A percentile compares a stretch with the other conserved stretches of the same genome.
phyloP scores from a whole-genome alignment of 2,329 filamentous ascomycete species.

The Pseudogymnoascus sp. region DNA sequence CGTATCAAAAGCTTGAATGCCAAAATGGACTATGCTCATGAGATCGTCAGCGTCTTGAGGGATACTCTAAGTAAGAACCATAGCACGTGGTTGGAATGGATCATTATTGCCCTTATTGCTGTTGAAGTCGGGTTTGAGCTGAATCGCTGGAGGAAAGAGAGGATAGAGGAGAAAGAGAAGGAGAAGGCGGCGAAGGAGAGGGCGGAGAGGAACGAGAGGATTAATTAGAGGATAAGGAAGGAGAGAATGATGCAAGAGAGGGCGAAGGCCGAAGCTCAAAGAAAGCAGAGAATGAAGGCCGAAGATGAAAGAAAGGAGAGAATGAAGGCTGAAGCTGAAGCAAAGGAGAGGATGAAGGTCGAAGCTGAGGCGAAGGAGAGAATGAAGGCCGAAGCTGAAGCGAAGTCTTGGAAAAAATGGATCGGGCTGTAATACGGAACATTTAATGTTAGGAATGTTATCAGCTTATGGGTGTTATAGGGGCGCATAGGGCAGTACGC shows the following conservation, averaged over 20 bases:
- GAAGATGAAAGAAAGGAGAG: too few relatives aligned
- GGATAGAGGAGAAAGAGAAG: neutral
- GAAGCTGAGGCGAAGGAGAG: too few relatives aligned
- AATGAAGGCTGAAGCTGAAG: neutral
- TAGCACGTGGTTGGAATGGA: slow-evolving; percentile 81
- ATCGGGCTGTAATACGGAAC: neutral
- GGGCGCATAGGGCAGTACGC: neutral
- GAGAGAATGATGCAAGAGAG: too few relatives aligned
- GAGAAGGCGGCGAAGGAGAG: too few relatives aligned
- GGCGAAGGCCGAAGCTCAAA: too few relatives aligned
- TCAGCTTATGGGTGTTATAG: neutral
- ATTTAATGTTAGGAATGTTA: neutral
- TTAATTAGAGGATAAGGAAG: too few relatives aligned
- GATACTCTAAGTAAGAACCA: slow-evolving; percentile 89
- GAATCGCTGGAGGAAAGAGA: slow-evolving; percentile 39
- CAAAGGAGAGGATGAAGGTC: neutral
- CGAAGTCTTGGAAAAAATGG: neutral
- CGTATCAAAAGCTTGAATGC: slow-evolving; percentile 88
- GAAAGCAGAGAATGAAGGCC: too few relatives aligned
- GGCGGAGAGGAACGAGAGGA: too few relatives aligned
- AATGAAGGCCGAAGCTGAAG: neutral
- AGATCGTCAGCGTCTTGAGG: slow-evolving; percentile 82
- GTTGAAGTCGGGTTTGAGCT: slow-evolving; percentile 89
- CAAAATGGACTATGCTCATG: slow-evolving; percentile 96
- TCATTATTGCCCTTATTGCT: slow-evolving; percentile 88